These are phyloP conservation scores for Zostera marina DNA, from an alignment of 116 monocot genomes.

Conservation along the genomic window DNA sequence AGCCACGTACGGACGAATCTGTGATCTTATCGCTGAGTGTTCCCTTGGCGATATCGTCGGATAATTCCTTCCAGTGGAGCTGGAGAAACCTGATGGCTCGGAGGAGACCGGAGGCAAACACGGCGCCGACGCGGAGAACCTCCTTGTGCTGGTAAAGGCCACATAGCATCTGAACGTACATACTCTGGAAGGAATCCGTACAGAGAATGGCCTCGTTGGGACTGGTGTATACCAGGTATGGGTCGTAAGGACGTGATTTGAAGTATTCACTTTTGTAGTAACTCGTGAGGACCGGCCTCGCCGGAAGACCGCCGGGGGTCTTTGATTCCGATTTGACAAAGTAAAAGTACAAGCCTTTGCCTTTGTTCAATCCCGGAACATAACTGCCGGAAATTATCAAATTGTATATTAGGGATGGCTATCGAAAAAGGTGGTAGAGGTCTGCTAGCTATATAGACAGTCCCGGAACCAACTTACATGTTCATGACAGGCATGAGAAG, in stretches of 20 bases:
- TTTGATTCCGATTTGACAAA: conserved; percentile 56
- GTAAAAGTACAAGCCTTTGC: conserved; percentile 55
- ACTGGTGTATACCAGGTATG: conserved; percentile 45
- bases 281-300: conserved; percentile 64
- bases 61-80: conserved; percentile 28
- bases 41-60: neutral
- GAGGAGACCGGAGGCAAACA: conserved; percentile 74
- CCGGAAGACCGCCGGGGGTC: conserved; percentile 36
- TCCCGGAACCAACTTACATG: conserved; percentile 16
- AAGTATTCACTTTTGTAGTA: conserved; percentile 76
- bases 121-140: conserved; percentile 63
- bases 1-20: conserved; percentile 10
- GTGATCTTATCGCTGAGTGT: conserved; percentile 16
- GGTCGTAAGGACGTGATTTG: conserved; percentile 27
- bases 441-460: too few species aligned
- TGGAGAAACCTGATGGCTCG: conserved; percentile 57
- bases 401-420: too few species aligned
- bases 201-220: conserved; percentile 56
- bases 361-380: conserved; percentile 42
- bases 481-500: conserved; percentile 64
- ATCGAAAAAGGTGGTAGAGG: too few species aligned
- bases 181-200: conserved; percentile 46
- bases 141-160: conserved; percentile 43
- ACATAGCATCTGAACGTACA: conserved; percentile 61
- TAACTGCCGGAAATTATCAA: conserved; percentile 18